Percentiles rank a stretch among this genome's conserved stretches.
phyloP scores from a whole-genome alignment of 495 filamentous ascomycete genomes.

The Aspergillus avenaceus region DNA sequence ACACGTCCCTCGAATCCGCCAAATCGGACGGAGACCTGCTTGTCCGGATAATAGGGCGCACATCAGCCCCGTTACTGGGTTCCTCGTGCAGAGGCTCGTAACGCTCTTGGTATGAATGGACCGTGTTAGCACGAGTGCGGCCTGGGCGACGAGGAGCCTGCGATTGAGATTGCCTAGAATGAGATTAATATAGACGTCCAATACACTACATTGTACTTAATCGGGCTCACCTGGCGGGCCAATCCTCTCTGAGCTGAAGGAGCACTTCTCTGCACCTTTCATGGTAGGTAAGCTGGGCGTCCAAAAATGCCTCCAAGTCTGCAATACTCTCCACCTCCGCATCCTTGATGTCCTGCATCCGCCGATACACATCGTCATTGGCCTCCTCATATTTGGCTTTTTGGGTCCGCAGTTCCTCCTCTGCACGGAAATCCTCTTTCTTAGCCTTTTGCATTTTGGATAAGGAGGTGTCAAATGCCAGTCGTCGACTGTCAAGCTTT shows the following conservation, averaged over 20 bases:
- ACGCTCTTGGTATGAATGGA: conserved; percentile 56
- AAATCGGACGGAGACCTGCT: conserved; percentile 30
- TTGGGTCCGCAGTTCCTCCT: conserved; percentile 87
- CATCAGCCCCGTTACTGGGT: conserved; percentile 33
- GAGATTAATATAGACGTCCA: conserved; percentile 14
- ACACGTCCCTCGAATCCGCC: conserved; percentile 33
- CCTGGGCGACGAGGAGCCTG: conserved; percentile 33
- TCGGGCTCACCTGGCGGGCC: conserved; percentile 56
- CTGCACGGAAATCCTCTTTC: conserved; percentile 85
- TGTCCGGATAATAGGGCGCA: conserved; percentile 61
- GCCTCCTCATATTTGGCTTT: conserved; percentile 97
- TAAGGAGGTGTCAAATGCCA: conserved; percentile 88
- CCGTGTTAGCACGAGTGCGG: conserved; percentile 58
- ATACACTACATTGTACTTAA: neutral
- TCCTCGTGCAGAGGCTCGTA: conserved; percentile 58
- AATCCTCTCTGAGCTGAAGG: conserved; percentile 61
- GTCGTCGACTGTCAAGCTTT: conserved; percentile 87
- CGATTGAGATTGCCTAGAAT: conserved; percentile 21
- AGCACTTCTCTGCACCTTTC: conserved; percentile 81
- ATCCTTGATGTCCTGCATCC: conserved; percentile 97
- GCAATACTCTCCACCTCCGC: conserved; percentile 79
- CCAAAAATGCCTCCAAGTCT: conserved; percentile 78
- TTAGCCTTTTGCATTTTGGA: conserved; percentile 93
- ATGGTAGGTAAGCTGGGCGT: conserved; percentile 87
- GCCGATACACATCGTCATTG: conserved; percentile 83